These are phyloP conservation scores for Simplicillium aogashimaense DNA, from an alignment of 2,329 filamentous ascomycete species.

Conservation along the genomic window DNA sequence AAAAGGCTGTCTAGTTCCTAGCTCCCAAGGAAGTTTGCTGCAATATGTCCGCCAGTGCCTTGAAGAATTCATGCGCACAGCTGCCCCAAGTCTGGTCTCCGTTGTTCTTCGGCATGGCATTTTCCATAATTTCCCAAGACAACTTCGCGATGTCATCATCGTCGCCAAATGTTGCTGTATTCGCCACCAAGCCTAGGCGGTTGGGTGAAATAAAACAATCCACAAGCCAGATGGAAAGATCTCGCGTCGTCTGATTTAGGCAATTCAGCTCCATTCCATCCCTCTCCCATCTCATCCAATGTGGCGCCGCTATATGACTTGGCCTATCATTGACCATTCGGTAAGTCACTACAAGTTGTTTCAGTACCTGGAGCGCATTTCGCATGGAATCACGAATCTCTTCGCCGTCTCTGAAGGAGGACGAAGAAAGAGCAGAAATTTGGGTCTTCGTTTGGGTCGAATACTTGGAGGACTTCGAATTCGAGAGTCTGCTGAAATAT, in stretches of 20 bases:
- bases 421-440: no score
- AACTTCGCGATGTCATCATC: conserved; percentile 19
- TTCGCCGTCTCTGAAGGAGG: no score
- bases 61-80: conserved; percentile 16
- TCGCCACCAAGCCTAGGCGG: neutral
- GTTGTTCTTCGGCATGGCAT: conserved; percentile 9
- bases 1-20: neutral
- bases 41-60: conserved; percentile 13
- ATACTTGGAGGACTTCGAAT: no score
- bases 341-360: conserved; percentile 12
- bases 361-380: conserved; percentile 6
- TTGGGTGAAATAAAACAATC: conserved; percentile 17
- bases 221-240: conserved; percentile 13
- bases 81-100: conserved; percentile 21
- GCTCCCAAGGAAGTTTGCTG: conserved; percentile 11
- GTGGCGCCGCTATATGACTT: conserved; percentile 13
- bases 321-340: conserved; percentile 10
- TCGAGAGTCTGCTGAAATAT: no score
- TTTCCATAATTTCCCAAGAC: conserved; percentile 21
- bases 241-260: conserved; percentile 16
- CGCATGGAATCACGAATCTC: neutral
- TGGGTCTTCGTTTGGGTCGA: no score
- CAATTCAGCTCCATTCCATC: conserved; percentile 18
- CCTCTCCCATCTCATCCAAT: conserved; percentile 20
- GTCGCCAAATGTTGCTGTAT: conserved; percentile 1